Conservation (phyloP, 2,329 filamentous ascomycete genomes). For the Arthrobotrys musiformis region DNA sequence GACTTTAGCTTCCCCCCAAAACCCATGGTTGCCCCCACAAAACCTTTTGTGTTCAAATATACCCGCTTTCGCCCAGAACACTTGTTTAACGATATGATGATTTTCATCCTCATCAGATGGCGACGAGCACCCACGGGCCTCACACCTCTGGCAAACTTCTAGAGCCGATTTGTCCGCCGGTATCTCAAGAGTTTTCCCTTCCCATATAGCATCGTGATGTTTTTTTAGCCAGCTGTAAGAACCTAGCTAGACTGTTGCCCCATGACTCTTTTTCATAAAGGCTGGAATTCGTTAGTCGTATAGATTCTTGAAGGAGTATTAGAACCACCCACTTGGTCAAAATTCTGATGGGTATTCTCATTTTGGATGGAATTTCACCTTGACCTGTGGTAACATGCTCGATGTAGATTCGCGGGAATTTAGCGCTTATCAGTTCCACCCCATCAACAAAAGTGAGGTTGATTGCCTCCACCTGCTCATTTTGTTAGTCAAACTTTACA, state of each 20-base stretch:
- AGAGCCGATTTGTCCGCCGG: not conserved
- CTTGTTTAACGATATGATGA: not conserved
- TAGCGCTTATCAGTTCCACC: not conserved
- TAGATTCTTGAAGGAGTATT: not conserved
- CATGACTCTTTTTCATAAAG: not conserved
- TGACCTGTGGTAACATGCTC: not conserved
- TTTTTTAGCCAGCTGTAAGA: not conserved
- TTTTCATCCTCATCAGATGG: not conserved
- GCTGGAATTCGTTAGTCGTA: not conserved
- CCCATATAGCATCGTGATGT: not conserved
- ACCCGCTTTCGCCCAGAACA: not conserved
- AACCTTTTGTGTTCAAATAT: not conserved
- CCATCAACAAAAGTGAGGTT: not conserved
- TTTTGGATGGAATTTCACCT: not conserved
- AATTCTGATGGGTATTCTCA: not conserved
- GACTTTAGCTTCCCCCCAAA: not conserved
- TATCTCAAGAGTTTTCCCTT: not conserved
- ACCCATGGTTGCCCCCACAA: not conserved
- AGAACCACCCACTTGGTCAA: not conserved
- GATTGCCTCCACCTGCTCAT: not conserved
- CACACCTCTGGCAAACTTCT: not conserved
- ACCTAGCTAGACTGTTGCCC: not conserved
- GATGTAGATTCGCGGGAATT: conserved; percentile 8
- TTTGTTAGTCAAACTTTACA: not conserved
- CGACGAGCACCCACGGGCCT: not conserved